These are phyloP conservation scores for Mycena epipterygia DNA, from an alignment of 768 basidiomycete genomes.

Conservation along the genomic window DNA sequence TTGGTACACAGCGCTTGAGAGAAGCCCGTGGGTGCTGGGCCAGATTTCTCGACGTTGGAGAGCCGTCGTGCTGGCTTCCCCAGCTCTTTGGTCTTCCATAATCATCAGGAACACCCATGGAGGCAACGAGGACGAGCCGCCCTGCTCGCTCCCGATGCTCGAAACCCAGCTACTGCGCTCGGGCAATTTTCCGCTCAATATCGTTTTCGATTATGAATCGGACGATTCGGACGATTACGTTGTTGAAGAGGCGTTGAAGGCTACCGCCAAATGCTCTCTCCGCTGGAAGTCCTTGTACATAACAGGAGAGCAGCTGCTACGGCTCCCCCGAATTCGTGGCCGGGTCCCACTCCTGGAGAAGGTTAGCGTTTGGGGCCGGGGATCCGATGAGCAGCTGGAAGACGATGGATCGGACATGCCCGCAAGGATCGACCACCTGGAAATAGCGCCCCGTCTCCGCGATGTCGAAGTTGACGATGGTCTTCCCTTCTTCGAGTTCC, in stretches of 20 bases:
- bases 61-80: slow-evolving; percentile 1
- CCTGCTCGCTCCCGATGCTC: slow-evolving; percentile 2
- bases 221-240: neutral
- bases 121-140: neutral
- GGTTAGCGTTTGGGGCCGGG: neutral
- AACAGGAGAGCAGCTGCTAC: neutral
- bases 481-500: neutral
- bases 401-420: neutral
- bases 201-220: neutral
- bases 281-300: slow-evolving; percentile 17
- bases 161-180: neutral
- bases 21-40: slow-evolving; percentile 3
- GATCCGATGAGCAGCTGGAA: too few species aligned
- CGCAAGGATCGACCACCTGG: neutral
- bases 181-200: neutral
- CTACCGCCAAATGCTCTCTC: neutral
- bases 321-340: neutral
- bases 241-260: neutral
- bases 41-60: slow-evolving; percentile 17
- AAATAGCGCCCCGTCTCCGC: slow-evolving; percentile 12
- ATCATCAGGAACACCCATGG: neutral
- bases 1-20: slow-evolving; percentile 1
- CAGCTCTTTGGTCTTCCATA: slow-evolving; percentile 13
- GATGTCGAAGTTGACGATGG: neutral
- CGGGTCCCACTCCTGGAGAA: slow-evolving; percentile 9